Evolutionary conservation across 306 rosid species (phyloP).

Genomic region (Dryas octopetala): DNA sequence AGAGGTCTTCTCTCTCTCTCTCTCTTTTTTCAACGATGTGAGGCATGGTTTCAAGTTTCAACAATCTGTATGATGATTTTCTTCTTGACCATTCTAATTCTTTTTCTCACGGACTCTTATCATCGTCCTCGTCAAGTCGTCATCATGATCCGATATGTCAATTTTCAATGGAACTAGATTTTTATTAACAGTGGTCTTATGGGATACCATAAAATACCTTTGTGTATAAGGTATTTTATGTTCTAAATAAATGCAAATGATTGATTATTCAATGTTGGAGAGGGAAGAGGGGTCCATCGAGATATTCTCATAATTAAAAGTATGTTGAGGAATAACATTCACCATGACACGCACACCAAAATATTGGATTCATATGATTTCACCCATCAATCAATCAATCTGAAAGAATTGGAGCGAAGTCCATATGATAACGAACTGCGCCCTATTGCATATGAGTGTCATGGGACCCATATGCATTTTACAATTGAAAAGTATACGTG

Average conservation of each 20-base stretch:
- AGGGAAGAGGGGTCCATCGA: background rate
- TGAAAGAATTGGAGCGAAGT: background rate
- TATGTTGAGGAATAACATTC: background rate
- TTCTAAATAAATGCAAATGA: conserved; percentile 14
- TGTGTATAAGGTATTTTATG: too few species aligned
- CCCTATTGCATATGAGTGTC: too few species aligned
- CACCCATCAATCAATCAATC: background rate
- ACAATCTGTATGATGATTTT: background rate
- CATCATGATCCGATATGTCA: background rate
- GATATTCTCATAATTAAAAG: background rate
- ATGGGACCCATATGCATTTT: too few species aligned
- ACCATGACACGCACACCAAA: background rate
- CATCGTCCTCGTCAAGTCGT: background rate
- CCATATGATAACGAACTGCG: too few species aligned
- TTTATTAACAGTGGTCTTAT: too few species aligned
- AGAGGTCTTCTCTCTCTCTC: too few species aligned
- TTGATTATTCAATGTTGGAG: background rate
- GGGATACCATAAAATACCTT: background rate
- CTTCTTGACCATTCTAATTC: background rate
- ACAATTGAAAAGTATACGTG: too few species aligned
- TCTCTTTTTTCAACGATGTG: too few species aligned
- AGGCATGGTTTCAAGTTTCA: too few species aligned
- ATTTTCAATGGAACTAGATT: background rate
- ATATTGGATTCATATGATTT: background rate
- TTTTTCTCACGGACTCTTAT: conserved; percentile 4